A percentile compares a stretch with the other conserved stretches of the same genome.
Evolutionary conservation across 495 filamentous ascomycete species (phyloP).

Genomic region (Physcia stellaris): DNA sequence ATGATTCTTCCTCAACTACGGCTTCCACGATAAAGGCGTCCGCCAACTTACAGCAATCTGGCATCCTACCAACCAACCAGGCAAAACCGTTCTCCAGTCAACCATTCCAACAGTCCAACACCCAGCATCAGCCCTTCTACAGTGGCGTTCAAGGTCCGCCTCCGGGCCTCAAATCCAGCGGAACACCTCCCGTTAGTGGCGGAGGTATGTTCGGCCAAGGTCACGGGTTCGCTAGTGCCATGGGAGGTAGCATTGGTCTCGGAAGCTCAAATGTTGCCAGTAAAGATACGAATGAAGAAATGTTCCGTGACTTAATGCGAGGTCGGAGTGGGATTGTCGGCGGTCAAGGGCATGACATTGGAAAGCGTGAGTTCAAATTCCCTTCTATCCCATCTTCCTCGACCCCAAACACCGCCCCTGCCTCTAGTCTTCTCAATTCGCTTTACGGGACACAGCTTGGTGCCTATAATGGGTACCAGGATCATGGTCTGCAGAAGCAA

Average conservation of each 20-base stretch:
- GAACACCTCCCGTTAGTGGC: slow-evolving; percentile 72
- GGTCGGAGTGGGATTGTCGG: slow-evolving; percentile 39
- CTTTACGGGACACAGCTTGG: slow-evolving; percentile 80
- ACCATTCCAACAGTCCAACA: slow-evolving; percentile 31
- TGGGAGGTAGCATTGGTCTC: slow-evolving; percentile 53
- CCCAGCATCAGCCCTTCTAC: slow-evolving; percentile 28
- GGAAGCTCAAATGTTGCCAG: slow-evolving; percentile 44
- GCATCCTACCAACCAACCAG: slow-evolving; percentile 67
- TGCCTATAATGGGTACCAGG: slow-evolving; percentile 71
- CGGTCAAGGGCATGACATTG: slow-evolving; percentile 56
- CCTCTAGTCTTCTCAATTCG: slow-evolving; percentile 74
- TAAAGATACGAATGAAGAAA: slow-evolving; percentile 61
- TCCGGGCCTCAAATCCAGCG: slow-evolving; percentile 86
- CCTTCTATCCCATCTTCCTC: slow-evolving; percentile 68
- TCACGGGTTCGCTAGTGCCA: slow-evolving; percentile 53
- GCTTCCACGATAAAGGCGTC: slow-evolving; percentile 66
- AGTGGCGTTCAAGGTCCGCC: slow-evolving; percentile 76
- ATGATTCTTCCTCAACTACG: slow-evolving; percentile 50
- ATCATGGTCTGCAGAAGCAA: slow-evolving; percentile 77
- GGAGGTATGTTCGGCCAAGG: slow-evolving; percentile 66
- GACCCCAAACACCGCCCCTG: slow-evolving; percentile 77
- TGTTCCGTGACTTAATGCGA: slow-evolving; percentile 68
- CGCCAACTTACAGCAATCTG: slow-evolving; percentile 73
- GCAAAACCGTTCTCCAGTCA: slow-evolving; percentile 46
- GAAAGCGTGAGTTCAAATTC: slow-evolving; percentile 92